Evolutionary conservation across 805 yeast species (phyloP).

Genomic region (Lachancea dasiensis): DNA sequence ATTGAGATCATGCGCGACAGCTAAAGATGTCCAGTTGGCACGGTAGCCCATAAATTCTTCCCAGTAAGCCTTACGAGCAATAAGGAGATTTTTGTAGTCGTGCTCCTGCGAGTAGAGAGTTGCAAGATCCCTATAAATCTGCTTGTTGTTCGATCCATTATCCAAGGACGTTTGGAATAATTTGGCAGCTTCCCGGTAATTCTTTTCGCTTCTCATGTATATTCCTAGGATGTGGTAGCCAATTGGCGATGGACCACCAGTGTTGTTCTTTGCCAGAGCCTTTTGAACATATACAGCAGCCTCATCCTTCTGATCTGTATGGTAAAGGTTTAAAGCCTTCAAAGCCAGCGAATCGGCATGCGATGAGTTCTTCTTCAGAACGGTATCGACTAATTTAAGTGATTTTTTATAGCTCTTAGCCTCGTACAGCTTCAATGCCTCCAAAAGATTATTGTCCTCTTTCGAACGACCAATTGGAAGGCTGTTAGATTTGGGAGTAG

Average conservation of each 20-base stretch:
- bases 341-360: conserved; percentile 80
- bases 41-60: conserved; percentile 75
- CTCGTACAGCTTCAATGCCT: conserved; percentile 80
- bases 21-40: conserved; percentile 85
- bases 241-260: conserved; percentile 47
- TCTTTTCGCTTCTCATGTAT: conserved; percentile 61
- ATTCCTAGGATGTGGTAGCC: conserved; percentile 84
- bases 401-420: conserved; percentile 82
- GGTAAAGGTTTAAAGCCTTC: conserved; percentile 67
- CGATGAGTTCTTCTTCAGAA: conserved; percentile 66
- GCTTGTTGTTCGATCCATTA: conserved; percentile 71
- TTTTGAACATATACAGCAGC: conserved; percentile 55
- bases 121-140: conserved; percentile 76
- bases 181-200: conserved; percentile 70
- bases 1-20: conserved; percentile 76
- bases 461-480: conserved; percentile 36
- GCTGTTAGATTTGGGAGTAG: conserved; percentile 13
- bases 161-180: conserved; percentile 71
- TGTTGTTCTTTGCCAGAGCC: conserved; percentile 54
- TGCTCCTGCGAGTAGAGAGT: conserved; percentile 74
- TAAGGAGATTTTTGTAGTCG: conserved; percentile 57
- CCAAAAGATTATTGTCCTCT: conserved; percentile 71
- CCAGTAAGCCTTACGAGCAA: conserved; percentile 61
- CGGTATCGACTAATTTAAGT: conserved; percentile 63
- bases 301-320: conserved; percentile 53